Base-by-base conservation (phyloP, 179 eudicot species). In the Nepenthes alata region DNA sequence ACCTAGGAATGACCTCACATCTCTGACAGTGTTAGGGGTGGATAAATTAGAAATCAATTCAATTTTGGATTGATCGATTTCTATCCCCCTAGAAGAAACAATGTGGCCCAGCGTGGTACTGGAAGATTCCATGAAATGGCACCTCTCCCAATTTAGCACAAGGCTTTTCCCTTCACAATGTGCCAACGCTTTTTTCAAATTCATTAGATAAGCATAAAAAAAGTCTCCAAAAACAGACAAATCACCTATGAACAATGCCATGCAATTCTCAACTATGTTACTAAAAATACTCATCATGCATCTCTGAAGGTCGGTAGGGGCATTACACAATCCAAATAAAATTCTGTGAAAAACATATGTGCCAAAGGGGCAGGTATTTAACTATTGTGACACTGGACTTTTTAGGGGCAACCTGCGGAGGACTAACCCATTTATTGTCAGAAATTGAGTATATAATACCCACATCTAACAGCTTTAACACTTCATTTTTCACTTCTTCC, bases 211-310 rank as follows among this genome's bases (percentile, higher is more conserved):
- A 36, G 48, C 10, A 6, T 12, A 16, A 58, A 58, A 58, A 11
- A 47, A n/a, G 47, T 38, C 47, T 12, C 48, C 48, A 37, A 11
- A 39, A 37, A 58, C 8, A 9, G 47, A 5, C n/a, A 58, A 58
- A 39, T 58, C 44, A 58, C 38, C 61, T 35, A 58, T 58, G 13
- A 58, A 58, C 6, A 58, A 47, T n/a, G 38, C 5, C 3, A 58
- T 13, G 14, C 3, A 2, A 38, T 58, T 11, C 8, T 37, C 14
- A 3, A 58, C 8, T 3, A 5, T 10, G 3, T 58, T 13, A 5
- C 16, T 37, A 13, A 60, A 25, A 25, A 60, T 60, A n/a, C 36
- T 16, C 35, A 47, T 13, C 63, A 60, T 60, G 6, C 51, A 60
- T 11, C 63, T 45, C 13, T 47, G 63, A 11, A 60, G 47, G 2